phyloP scores from a whole-genome alignment of 345 rosid species.

The Camelina hispida region DNA sequence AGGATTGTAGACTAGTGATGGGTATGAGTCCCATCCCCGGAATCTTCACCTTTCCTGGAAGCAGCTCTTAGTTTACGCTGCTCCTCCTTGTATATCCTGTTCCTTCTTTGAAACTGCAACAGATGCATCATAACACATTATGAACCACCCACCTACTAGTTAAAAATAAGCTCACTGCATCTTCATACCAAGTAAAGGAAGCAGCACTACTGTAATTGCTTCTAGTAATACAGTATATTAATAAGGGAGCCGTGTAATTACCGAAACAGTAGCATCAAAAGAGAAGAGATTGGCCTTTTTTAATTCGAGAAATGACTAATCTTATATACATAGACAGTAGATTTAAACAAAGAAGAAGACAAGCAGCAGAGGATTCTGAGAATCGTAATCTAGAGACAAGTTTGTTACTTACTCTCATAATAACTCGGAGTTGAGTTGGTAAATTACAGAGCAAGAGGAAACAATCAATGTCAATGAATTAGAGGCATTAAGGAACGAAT shows the following conservation, averaged over 20 bases:
- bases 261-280: neutral
- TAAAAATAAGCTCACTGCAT: slow-evolving; percentile 5
- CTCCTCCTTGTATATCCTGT: slow-evolving; percentile 96
- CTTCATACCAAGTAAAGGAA: slow-evolving; percentile 8
- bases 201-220: neutral
- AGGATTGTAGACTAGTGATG: slow-evolving; percentile 48
- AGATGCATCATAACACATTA: slow-evolving; percentile 3
- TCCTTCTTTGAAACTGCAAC: slow-evolving; percentile 88
- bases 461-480: too few species aligned
- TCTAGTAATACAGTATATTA: neutral
- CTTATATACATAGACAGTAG: neutral
- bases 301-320: neutral
- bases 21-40: slow-evolving; percentile 48
- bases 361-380: too few species aligned
- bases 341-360: too few species aligned
- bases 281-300: slow-evolving; percentile 2
- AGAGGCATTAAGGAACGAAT: too few species aligned
- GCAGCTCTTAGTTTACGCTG: slow-evolving; percentile 94
- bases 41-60: slow-evolving; percentile 58
- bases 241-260: neutral
- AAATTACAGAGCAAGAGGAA: too few species aligned
- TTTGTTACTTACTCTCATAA: too few species aligned
- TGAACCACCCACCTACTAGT: neutral
- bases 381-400: too few species aligned
- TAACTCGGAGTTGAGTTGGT: too few species aligned